Evolutionary conservation across 495 filamentous ascomycete genomes (phyloP).

Genomic region (Hypoxylon lenormandii): DNA sequence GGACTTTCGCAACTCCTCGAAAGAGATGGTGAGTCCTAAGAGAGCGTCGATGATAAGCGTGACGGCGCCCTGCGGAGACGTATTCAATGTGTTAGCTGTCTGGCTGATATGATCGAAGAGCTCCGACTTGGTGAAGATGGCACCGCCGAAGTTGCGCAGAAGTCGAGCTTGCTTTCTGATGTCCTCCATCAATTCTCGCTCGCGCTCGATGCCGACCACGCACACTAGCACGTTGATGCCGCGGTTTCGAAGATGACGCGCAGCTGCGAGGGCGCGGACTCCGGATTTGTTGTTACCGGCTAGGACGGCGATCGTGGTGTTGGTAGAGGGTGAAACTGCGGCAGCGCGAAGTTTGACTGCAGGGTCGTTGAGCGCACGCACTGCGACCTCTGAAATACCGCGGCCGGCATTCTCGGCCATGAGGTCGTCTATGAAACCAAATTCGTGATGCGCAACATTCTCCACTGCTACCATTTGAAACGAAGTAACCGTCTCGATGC

Average conservation of each 20-base stretch:
- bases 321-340: slow-evolving; percentile 54
- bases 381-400: slow-evolving; percentile 84
- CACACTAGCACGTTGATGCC: slow-evolving; percentile 81
- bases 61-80: slow-evolving; percentile 60
- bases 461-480: slow-evolving; percentile 90
- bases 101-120: slow-evolving; percentile 63
- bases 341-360: slow-evolving; percentile 64
- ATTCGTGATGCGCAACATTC: slow-evolving; percentile 82
- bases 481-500: slow-evolving; percentile 83
- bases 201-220: slow-evolving; percentile 80
- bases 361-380: slow-evolving; percentile 70
- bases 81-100: slow-evolving; percentile 45
- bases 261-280: slow-evolving; percentile 83
- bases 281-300: slow-evolving; percentile 90
- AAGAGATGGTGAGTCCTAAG: slow-evolving; percentile 82
- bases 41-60: slow-evolving; percentile 90
- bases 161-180: slow-evolving; percentile 79
- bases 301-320: slow-evolving; percentile 77
- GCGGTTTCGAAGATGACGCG: slow-evolving; percentile 84
- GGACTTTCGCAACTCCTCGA: slow-evolving; percentile 82
- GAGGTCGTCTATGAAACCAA: slow-evolving; percentile 86
- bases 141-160: slow-evolving; percentile 80
- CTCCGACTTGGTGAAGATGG: slow-evolving; percentile 68
- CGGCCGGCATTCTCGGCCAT: slow-evolving; percentile 91
- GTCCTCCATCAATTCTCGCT: slow-evolving; percentile 72